These are phyloP conservation scores for Veloporphyrellus conicus DNA, from an alignment of 1,284 basidiomycete species.

Conservation along the genomic window DNA sequence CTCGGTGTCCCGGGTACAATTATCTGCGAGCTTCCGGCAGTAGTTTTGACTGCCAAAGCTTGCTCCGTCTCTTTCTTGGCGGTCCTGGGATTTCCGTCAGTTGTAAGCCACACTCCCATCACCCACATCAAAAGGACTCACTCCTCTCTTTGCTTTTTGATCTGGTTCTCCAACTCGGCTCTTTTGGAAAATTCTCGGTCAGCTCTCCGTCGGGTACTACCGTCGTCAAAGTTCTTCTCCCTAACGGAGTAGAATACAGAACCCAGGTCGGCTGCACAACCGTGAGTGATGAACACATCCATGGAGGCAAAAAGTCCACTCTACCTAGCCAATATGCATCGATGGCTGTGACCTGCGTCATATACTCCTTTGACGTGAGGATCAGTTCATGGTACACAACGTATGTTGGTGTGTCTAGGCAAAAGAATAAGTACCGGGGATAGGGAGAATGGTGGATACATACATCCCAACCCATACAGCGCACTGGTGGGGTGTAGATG, in stretches of 20 bases:
- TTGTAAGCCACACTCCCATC: neutral
- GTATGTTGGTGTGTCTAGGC: conserved; percentile 86
- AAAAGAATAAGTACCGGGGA: conserved; percentile 2
- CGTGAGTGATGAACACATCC: conserved; percentile 7
- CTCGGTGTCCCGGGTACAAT: conserved; percentile 79
- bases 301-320: conserved; percentile 4
- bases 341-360: conserved; percentile 94
- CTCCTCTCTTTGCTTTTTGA: conserved; percentile 83
- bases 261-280: conserved; percentile 74
- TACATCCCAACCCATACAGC: conserved; percentile 92
- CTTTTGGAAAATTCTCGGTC: conserved; percentile 86
- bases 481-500: conserved; percentile 96
- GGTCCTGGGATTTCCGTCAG: conserved; percentile 39
- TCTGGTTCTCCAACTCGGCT: conserved; percentile 86
- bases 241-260: conserved; percentile 94
- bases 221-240: conserved; percentile 91
- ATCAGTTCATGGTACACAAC: conserved; percentile 97
- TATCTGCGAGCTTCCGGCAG: conserved; percentile 60
- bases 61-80: conserved; percentile 66
- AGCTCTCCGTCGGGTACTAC: conserved; percentile 65
- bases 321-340: conserved; percentile 92
- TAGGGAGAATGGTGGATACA: conserved; percentile 30
- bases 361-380: conserved; percentile 91
- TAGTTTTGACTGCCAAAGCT: conserved; percentile 55
- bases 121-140: conserved; percentile 40